Base-by-base conservation (phyloP, 148 eudicot genomes). In the Heliosperma pusillum region DNA sequence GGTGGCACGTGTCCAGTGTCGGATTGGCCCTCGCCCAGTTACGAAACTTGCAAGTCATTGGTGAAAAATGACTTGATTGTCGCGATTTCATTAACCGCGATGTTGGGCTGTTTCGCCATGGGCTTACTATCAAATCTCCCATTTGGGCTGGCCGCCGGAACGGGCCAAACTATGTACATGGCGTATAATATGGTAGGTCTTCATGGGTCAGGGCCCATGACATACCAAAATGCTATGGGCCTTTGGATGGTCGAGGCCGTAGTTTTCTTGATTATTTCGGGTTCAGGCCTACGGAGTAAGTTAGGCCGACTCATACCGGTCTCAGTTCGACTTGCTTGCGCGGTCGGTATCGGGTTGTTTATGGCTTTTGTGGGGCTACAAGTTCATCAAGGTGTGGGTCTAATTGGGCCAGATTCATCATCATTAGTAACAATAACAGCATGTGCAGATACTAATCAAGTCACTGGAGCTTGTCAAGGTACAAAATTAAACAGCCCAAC, bases 331-430 rank as follows among this genome's bases (percentile, higher is more conserved):
- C 69, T 88, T 10, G 90, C 93, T 27, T 86, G 87, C 2, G 91
- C 89, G 0, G 88, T 85, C 0, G 97, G 97, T 0, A 90, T 92
- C 62, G 97, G 95, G 74, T 80, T 92, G 17, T 92, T 92, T 62
- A 87, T 92, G n/a, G 95, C 97, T 2, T 90, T 90, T 57, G 83
- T 87, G 64, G 97, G 97, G 60, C 80, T 92, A 0, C 97, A 92
- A 70, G 79, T 74, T 74, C 81, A 88, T 29, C 93, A 86, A 59
- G 97, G 97, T 47, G 66, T 92, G 69, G 97, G 97, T 69, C 83
- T 92, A 1, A 80, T 90, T 3, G 95, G 95, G 21, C 87, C 89
- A 0, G 89, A 87, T 52, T 67, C 89, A 7, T 69, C 85, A 20
- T 86, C 93, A 0, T 21, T 91, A 47, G 80, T 92, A 22, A 83